phyloP scores from a whole-genome alignment of 371 early-diverging fungal genomes.

The Rhizomucor miehei region DNA sequence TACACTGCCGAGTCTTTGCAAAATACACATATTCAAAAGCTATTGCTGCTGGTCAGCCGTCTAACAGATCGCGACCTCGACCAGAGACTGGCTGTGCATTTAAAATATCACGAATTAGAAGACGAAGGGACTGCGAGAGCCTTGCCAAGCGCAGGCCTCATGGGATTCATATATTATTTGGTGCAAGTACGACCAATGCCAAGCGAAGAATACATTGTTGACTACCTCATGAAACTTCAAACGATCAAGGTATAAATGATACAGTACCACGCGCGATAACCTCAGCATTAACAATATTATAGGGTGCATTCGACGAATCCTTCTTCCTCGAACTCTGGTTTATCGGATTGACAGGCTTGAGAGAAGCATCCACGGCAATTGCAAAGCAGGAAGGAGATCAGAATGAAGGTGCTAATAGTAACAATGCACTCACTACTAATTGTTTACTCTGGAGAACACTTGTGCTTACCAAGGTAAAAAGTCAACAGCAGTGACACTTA shows the following conservation, averaged over 20 bases:
- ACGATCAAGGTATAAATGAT: constrained; percentile 33
- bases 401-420: neutral
- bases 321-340: constrained; percentile 49
- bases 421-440: constrained; percentile 23
- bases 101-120: constrained; percentile 52
- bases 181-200: constrained; percentile 45
- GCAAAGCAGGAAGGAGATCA: neutral
- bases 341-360: constrained; percentile 40
- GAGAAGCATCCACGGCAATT: constrained; percentile 29
- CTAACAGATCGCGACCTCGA: constrained; percentile 40
- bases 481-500: neutral
- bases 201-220: constrained; percentile 37
- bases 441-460: constrained; percentile 40
- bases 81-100: constrained; percentile 41
- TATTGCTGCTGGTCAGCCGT: constrained; percentile 30
- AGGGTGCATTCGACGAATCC: constrained; percentile 50
- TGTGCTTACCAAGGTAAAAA: constrained; percentile 41
- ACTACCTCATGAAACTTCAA: constrained; percentile 40
- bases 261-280: too few relatives aligned
- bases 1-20: constrained; percentile 16
- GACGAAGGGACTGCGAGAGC: constrained; percentile 56
- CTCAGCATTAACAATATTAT: neutral
- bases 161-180: constrained; percentile 47
- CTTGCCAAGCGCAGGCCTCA: constrained; percentile 50
- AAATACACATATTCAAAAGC: constrained; percentile 32